A percentile compares a stretch with the other conserved stretches of the same genome.
phyloP scores from a whole-genome alignment of 306 rosid genomes.

The Dalbergia cochinchinensis region DNA sequence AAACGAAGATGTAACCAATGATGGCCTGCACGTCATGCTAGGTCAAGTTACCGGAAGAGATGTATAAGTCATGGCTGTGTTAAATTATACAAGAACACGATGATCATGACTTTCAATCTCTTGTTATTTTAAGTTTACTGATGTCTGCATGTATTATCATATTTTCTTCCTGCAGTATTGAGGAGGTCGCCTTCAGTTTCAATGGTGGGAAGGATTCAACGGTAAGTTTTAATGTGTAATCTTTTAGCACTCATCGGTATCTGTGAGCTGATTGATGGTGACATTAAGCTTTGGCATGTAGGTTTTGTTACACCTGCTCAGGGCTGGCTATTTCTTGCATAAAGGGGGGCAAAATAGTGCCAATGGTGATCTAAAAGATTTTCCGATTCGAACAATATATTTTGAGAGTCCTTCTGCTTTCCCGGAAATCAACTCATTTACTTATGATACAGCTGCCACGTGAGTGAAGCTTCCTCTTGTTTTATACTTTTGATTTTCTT shows the following conservation, averaged over 20 bases:
- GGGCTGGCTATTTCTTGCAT: slow-evolving; percentile 92
- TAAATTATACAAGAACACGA: slow-evolving; percentile 11
- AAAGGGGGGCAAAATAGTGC: slow-evolving; percentile 66
- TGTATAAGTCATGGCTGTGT: slow-evolving; percentile 16
- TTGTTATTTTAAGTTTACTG: slow-evolving; percentile 38
- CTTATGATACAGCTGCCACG: slow-evolving; percentile 76
- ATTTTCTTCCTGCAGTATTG: slow-evolving; percentile 64
- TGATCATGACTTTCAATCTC: slow-evolving; percentile 21
- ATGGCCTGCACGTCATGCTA: neutral
- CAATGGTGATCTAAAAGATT: slow-evolving; percentile 62
- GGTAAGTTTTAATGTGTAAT: slow-evolving; percentile 60
- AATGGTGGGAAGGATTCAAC: slow-evolving; percentile 99
- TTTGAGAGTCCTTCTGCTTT: slow-evolving; percentile 85
- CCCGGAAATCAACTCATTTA: slow-evolving; percentile 87
- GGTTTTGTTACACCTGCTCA: slow-evolving; percentile 93
- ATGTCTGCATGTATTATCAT: slow-evolving; percentile 22
- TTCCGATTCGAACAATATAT: slow-evolving; percentile 89
- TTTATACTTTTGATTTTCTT: slow-evolving; percentile 25
- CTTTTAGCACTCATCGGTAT: slow-evolving; percentile 35
- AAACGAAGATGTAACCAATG: slow-evolving; percentile 6
- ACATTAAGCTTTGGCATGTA: slow-evolving; percentile 53
- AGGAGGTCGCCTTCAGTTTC: slow-evolving; percentile 96
- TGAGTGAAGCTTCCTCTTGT: slow-evolving; percentile 57
- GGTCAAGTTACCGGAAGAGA: slow-evolving; percentile 21
- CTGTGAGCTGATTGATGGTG: slow-evolving; percentile 37